Evolutionary conservation across 768 basidiomycete genomes (phyloP).

Genomic region (Melanogaster broomeanus): DNA sequence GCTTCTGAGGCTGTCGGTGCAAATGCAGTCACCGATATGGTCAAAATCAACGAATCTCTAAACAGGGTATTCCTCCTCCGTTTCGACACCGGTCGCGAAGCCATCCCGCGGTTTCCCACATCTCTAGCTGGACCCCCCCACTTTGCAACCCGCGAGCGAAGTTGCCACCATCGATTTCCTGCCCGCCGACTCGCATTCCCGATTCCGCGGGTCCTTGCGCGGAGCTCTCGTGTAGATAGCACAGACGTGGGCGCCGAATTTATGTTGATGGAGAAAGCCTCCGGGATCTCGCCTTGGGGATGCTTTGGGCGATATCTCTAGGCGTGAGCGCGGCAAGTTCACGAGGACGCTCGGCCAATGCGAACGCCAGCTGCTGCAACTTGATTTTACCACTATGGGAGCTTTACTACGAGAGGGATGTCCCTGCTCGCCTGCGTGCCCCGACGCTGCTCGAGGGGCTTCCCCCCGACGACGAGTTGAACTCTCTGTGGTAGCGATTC

Average conservation of each 20-base stretch:
- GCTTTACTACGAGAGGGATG: conserved; percentile 37
- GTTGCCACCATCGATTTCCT: conserved; percentile 38
- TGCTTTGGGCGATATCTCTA: conserved; percentile 14
- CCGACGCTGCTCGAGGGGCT: conserved; percentile 11
- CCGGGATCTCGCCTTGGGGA: conserved; percentile 21
- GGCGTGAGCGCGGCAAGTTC: conserved; percentile 5
- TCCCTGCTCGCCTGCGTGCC: conserved; percentile 7
- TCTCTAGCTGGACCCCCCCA: conserved; percentile 28
- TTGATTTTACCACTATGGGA: conserved; percentile 34
- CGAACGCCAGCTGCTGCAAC: conserved; percentile 16
- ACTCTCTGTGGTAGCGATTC: too few relatives aligned
- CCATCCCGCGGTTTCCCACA: conserved; percentile 16
- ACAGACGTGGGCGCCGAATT: conserved; percentile 34
- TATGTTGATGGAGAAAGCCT: conserved; percentile 36
- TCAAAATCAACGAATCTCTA: conserved; percentile 14
- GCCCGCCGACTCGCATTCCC: conserved; percentile 26
- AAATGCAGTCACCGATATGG: conserved; percentile 17
- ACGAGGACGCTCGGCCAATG: conserved; percentile 22
- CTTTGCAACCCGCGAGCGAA: conserved; percentile 36
- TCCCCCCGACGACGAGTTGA: conserved; percentile 9
- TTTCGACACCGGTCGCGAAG: conserved; percentile 11
- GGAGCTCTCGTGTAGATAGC: conserved; percentile 23
- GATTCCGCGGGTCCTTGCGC: conserved; percentile 32
- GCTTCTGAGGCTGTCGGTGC: conserved; percentile 10
- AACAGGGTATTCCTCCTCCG: conserved; percentile 17